These are phyloP conservation scores for Myxozyma kluyveri DNA, from an alignment of 805 yeast species.

Conservation along the genomic window DNA sequence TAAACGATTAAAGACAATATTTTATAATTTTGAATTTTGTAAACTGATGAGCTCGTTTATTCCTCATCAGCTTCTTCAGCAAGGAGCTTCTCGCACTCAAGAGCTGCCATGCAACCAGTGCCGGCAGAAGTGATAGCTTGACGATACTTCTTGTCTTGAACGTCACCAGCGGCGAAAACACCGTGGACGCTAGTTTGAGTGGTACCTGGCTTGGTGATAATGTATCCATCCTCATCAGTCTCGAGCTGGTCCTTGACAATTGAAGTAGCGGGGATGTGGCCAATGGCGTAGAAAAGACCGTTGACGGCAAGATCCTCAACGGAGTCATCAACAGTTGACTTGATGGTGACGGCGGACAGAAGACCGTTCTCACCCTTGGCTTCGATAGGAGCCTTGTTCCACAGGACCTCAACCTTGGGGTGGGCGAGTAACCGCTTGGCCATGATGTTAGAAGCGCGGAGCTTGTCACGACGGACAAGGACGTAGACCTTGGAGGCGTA, in stretches of 20 bases:
- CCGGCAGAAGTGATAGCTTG: conserved; percentile 99
- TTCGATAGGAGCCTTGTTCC: conserved; percentile 78
- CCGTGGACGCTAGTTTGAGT: conserved; percentile 83
- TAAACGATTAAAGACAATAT: background rate
- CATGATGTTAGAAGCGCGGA: conserved; percentile 96
- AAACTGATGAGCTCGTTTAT: conserved; percentile 1
- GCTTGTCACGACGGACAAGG: conserved; percentile 88
- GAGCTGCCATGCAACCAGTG: conserved; percentile 98
- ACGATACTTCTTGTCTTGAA: conserved; percentile 94
- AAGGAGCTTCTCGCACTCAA: conserved; percentile 84
- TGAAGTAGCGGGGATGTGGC: conserved; percentile 92
- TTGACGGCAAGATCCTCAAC: conserved; percentile 68
- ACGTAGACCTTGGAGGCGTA: conserved; percentile 94
- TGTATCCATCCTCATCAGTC: conserved; percentile 83
- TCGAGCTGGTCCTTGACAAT: conserved; percentile 74
- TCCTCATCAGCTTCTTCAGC: conserved; percentile 49
- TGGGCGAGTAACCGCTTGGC: conserved; percentile 83
- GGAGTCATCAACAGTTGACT: conserved; percentile 71
- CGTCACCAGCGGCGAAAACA: conserved; percentile 98
- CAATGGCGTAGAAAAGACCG: conserved; percentile 97
- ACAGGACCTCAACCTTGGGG: conserved; percentile 87
- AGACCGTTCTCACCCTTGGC: conserved; percentile 94
- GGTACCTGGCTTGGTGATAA: conserved; percentile 85
- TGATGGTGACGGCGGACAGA: conserved; percentile 59
- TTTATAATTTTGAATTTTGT: background rate